phyloP scores from a whole-genome alignment of 805 yeast species.

The Limtongia smithiae region DNA sequence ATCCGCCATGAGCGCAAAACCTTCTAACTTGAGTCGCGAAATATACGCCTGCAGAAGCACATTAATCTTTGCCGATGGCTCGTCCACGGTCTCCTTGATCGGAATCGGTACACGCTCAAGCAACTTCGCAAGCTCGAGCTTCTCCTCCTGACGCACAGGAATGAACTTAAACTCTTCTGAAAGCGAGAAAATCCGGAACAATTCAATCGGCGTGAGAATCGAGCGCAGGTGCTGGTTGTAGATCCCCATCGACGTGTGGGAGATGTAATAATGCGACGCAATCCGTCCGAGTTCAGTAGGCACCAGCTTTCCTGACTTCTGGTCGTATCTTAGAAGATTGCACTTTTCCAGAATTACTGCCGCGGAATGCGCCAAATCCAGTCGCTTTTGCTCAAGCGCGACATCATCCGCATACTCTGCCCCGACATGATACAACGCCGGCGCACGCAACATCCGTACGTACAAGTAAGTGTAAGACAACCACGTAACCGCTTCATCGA shows the following conservation, averaged over 20 bases:
- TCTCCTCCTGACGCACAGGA: conserved; percentile 84
- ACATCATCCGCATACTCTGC: conserved; percentile 55
- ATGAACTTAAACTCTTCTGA: conserved; percentile 84
- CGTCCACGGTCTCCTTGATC: conserved; percentile 63
- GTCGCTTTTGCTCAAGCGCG: conserved; percentile 50
- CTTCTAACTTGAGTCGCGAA: conserved; percentile 71
- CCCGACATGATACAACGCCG: conserved; percentile 72
- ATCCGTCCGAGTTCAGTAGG: conserved; percentile 75
- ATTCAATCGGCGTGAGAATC: conserved; percentile 63
- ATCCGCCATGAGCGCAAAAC: conserved; percentile 88
- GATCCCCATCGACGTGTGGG: conserved; percentile 64
- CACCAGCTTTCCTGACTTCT: conserved; percentile 45
- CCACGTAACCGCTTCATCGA: conserved; percentile 47
- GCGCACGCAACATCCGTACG: conserved; percentile 56
- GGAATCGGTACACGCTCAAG: conserved; percentile 82
- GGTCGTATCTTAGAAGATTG: conserved; percentile 60
- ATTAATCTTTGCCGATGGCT: conserved; percentile 73
- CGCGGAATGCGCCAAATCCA: conserved; percentile 75
- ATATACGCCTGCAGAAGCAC: conserved; percentile 81
- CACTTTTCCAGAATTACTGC: conserved; percentile 53
- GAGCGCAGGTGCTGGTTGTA: conserved; percentile 64
- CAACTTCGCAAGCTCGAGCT: conserved; percentile 63
- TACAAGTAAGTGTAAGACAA: conserved; percentile 47
- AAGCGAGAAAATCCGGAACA: conserved; percentile 69
- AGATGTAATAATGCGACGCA: conserved; percentile 82